Evolutionary conservation across 805 yeast genomes (phyloP), one percentile per base, ranked within the genome.

Genomic region (Pichia sporocuriosa): DNA sequence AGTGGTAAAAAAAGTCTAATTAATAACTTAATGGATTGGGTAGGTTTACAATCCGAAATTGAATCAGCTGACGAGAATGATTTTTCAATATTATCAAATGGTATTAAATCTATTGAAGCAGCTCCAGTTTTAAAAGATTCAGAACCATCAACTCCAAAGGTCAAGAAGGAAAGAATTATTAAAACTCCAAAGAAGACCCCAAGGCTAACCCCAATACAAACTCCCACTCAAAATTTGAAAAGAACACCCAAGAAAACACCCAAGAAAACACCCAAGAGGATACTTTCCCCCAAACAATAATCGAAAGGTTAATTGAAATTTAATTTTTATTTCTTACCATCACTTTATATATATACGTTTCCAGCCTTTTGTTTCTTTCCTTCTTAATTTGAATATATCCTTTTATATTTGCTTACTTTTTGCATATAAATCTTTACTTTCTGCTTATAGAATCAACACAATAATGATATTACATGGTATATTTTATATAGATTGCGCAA

Each of bases 1-100:
- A 50, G n/a, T n/a, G n/a, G 53, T 10, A 46, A 53, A 23, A 56
- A 54, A 34, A 56, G 61, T 21, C 33, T 61, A n/a, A 49, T 64
- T 16, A 61, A 56, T 30, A 61, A 61, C 39, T 54, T 64, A 38
- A 64, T 56, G 49, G 67, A 57, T 16, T 60, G 64, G 62, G 64
- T 60, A n/a, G 62, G 60, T 3, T 40, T 50, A 19, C 62, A 59
- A 26, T 47, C 55, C 27, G 59, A 55, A 37, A 52, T 55, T 11
- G 55, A 46, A 29, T 36, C 49, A 8, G 30, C 37, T 19, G 52
- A 54, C 37, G 45, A 38, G 29, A 40, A 35, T 6, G 42, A 37
- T 11, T 11, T 19, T 15, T 26, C 37, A 19, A 32, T 37, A 13
- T n/a, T 27, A 17, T 23, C 37, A 34, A 32, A 26, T 6, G 23